A percentile compares a stretch with the other conserved stretches of the same genome.
phyloP scores from a whole-genome alignment of 139 green algal species.

The Chlorella sp. region DNA sequence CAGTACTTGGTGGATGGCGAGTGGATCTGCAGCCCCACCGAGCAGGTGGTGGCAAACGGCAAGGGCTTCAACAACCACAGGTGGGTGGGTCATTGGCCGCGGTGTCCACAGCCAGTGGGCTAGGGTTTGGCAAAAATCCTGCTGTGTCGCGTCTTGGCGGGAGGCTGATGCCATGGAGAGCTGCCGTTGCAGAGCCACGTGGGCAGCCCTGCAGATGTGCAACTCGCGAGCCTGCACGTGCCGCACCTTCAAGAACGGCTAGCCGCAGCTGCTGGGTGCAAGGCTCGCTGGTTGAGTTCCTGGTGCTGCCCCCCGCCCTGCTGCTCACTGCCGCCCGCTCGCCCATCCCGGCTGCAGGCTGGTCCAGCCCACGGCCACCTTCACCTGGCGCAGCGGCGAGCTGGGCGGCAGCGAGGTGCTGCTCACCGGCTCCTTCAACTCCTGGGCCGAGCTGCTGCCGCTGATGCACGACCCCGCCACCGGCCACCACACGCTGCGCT shows the following conservation, averaged over 20 bases:
- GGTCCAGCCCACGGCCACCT: conserved; percentile 41
- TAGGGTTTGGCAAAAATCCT: no score
- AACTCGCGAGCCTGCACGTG: no score
- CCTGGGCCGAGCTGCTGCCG: conserved; percentile 58
- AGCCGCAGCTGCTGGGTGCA: no score
- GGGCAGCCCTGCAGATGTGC: no score
- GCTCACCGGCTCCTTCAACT: conserved; percentile 56
- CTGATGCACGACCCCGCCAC: conserved; percentile 21
- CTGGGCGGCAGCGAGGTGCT: conserved; percentile 46
- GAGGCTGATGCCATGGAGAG: no score
- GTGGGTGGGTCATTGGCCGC: conserved; percentile 23
- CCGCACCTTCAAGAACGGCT: no score
- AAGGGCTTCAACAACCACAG: conserved; percentile 68
- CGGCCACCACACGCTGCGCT: conserved; percentile 36
- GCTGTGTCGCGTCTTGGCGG: no score
- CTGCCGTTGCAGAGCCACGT: no score
- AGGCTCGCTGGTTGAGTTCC: no score
- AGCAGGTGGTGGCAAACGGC: conserved; percentile 39
- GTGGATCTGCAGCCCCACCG: conserved; percentile 56
- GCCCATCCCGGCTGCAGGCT: conserved; percentile 16
- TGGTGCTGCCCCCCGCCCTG: not conserved
- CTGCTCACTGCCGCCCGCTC: not conserved
- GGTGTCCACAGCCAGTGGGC: no score
- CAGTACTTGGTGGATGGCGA: conserved; percentile 61
- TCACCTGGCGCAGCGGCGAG: conserved; percentile 45